These are phyloP conservation scores for Mortierella sp. DNA, from an alignment of 371 early-diverging fungal species.

Conservation along the genomic window DNA sequence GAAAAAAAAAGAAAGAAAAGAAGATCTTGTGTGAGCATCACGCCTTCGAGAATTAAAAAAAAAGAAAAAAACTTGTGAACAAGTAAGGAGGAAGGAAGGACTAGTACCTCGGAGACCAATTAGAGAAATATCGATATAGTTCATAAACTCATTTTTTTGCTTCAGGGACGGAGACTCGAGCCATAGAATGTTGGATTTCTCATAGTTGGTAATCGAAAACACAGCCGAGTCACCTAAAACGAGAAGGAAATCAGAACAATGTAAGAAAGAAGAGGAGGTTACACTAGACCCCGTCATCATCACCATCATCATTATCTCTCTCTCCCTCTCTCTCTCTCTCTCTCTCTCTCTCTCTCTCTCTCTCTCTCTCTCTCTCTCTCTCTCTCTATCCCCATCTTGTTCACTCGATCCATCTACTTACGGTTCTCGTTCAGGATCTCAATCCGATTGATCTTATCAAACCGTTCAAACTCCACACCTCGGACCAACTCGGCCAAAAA, in stretches of 20 bases:
- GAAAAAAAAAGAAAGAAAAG: too few relatives aligned
- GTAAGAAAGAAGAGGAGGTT: too few relatives aligned
- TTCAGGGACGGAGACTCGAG: conserved; percentile 41
- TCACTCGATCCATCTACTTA: conserved; percentile 16
- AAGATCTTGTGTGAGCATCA: too few relatives aligned
- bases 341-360: background rate
- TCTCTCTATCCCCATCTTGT: background rate
- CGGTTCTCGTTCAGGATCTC: conserved; percentile 31
- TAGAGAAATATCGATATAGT: conserved; percentile 22
- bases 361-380: conserved; percentile 8
- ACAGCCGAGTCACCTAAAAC: conserved; percentile 26
- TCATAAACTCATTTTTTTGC: conserved; percentile 42
- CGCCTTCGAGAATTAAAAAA: background rate
- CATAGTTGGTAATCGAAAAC: conserved; percentile 32
- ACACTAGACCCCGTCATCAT: too few relatives aligned
- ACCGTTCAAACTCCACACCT: conserved; percentile 28
- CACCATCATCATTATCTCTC: too few relatives aligned
- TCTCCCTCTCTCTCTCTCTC: too few relatives aligned
- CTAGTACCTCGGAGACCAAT: conserved; percentile 26
- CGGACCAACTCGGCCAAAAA: conserved; percentile 14
- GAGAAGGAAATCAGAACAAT: too few relatives aligned
- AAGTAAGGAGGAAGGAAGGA: background rate
- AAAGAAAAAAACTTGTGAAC: too few relatives aligned
- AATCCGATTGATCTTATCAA: conserved; percentile 16
- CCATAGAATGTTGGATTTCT: conserved; percentile 36